Evolutionary conservation across 495 filamentous ascomycete genomes (phyloP).

Genomic region (Filosporella fistucella): DNA sequence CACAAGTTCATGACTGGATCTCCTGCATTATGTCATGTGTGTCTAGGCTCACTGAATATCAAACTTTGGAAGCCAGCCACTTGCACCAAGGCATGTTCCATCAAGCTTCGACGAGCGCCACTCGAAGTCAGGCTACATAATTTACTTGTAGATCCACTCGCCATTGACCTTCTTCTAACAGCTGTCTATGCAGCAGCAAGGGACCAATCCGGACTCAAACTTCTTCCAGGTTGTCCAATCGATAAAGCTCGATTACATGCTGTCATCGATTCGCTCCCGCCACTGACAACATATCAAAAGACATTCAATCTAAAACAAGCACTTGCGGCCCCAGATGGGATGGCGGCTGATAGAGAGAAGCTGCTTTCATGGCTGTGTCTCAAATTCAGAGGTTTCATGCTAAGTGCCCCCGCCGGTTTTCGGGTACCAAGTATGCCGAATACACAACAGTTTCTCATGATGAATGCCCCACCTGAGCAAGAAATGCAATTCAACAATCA

Average conservation of each 20-base stretch:
- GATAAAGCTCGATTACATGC: neutral
- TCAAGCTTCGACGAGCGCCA: neutral
- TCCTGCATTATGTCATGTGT: neutral
- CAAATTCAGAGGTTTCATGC: conserved; percentile 6
- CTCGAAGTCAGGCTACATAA: conserved; percentile 8
- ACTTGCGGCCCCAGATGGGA: neutral
- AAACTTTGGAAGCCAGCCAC: conserved; percentile 2
- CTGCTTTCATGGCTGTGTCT: conserved; percentile 9
- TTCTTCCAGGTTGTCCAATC: conserved; percentile 6
- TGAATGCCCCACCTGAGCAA: conserved; percentile 2
- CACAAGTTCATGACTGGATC: neutral
- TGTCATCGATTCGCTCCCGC: conserved; percentile 3
- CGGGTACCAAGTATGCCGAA: conserved; percentile 8
- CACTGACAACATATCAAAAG: neutral
- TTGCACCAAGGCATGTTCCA: neutral
- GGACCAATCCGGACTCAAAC: neutral
- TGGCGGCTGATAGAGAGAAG: neutral
- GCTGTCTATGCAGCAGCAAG: conserved; percentile 1
- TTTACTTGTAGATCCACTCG: conserved; percentile 2
- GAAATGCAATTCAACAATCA: neutral
- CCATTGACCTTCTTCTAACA: conserved; percentile 4
- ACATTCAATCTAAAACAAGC: neutral
- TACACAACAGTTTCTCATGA: conserved; percentile 8
- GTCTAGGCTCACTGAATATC: neutral
- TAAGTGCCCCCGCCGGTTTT: conserved; percentile 2